Evolutionary conservation across 2,329 filamentous ascomycete genomes (phyloP).

Genomic region (Sordariomycetes sp.): DNA sequence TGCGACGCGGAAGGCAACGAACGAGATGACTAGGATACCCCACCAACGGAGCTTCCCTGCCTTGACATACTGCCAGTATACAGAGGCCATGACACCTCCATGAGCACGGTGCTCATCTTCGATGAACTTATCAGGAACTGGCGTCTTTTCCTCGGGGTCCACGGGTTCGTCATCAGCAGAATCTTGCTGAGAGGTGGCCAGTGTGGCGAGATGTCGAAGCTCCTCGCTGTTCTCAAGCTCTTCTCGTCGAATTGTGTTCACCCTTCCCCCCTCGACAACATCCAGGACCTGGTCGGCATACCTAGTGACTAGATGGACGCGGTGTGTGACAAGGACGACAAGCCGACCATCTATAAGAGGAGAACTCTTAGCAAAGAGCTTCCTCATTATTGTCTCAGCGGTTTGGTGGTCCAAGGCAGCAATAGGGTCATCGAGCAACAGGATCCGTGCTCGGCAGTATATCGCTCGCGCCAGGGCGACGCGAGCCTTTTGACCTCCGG

Average conservation of each 20-base stretch:
- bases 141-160: conserved; percentile 12
- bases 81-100: conserved; percentile 62
- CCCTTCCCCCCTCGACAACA: conserved; percentile 53
- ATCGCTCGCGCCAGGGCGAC: conserved; percentile 53
- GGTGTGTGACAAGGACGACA: conserved; percentile 70
- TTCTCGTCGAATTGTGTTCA: conserved; percentile 34
- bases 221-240: conserved; percentile 24
- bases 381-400: conserved; percentile 49
- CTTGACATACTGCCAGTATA: conserved; percentile 81
- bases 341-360: conserved; percentile 51
- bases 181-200: conserved; percentile 4
- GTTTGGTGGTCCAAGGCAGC: conserved; percentile 54
- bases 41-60: conserved; percentile 70
- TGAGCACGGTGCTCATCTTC: conserved; percentile 66
- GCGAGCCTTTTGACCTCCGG: conserved; percentile 52
- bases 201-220: conserved; percentile 25
- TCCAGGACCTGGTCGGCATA: conserved; percentile 66
- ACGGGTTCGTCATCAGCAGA: conserved; percentile 2
- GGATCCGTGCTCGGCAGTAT: conserved; percentile 44
- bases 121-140: conserved; percentile 63
- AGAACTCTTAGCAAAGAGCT: conserved; percentile 29
- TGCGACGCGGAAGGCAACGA: conserved; percentile 52
- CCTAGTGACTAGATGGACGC: conserved; percentile 65
- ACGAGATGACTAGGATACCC: conserved; percentile 50
- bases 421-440: conserved; percentile 53